Base-by-base conservation (phyloP, 768 basidiomycete genomes). In the Tylopilus rubrobrunneus region DNA sequence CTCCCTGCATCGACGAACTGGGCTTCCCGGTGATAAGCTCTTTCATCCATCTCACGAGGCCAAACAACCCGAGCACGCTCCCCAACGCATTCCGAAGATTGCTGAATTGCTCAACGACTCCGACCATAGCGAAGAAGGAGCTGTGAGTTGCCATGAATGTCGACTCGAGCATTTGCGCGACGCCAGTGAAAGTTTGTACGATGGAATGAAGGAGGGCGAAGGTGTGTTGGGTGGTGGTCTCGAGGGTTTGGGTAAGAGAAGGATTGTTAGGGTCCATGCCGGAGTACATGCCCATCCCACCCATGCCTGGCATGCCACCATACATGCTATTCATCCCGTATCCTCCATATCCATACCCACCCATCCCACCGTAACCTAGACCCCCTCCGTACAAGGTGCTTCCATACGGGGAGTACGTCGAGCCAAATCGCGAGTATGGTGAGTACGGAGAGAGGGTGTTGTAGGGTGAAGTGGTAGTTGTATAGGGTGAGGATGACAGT, bases 81-180 rank as follows among this genome's bases (percentile, higher is more conserved):
- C 93, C 95, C 15, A 98, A 80, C 12, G 93, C 95, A 60, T 95
- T 89, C 47, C 93, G 82, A 41, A 98, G 82, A 61, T 92, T 91
- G 3, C 85, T 85, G 63, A 99, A 87, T 66, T 99, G 97, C 65
- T 99, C 97, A 37, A 95, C 80, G 43, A 99, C 96, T 57, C 92
- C 91, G 48, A 95, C 92, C 87, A 96, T 93, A 52, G 93, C 92
- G 69, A 95, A 96, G 73, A 96, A 96, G 9, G 86, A 89, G 1
- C 90, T 92, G 70, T 96, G 93, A 0, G 93, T 96, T 3, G 96
- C 96, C 87, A 98, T 90, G 73, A 96, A 98, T 6, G 96, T 98
- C 33, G 84, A 87, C 70, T 98, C 96, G 66, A 99, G 86, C 85
- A 99, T 95, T 69, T 98, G 96, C 0, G 96, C 87, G 57, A 99